Percentiles rank a stretch among this genome's conserved stretches.
These are phyloP conservation scores for Ophiocordyceps camponoti-saundersi DNA, from an alignment of 2,329 filamentous ascomycete species.

Conservation along the genomic window DNA sequence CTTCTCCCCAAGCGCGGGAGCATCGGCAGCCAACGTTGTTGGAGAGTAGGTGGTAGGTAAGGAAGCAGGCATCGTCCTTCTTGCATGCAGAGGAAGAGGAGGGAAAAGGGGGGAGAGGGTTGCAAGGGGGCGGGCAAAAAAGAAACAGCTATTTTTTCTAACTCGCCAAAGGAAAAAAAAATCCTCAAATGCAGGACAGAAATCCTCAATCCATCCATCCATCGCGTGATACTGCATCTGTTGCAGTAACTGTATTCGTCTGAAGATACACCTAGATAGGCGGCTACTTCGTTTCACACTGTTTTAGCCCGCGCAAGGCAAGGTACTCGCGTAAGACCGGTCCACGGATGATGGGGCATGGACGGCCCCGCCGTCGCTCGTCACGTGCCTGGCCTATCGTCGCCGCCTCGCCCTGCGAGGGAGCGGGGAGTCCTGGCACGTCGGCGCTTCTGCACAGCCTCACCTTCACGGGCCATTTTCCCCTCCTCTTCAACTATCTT, in stretches of 20 bases:
- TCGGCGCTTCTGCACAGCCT: constrained; percentile 5
- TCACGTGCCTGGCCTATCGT: constrained; percentile 1
- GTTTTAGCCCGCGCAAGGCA: neutral
- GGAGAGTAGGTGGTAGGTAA: too few species aligned
- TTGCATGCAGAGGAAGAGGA: neutral
- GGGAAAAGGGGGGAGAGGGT: neutral
- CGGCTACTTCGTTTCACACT: neutral
- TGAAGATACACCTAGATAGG: neutral
- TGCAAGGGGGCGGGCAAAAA: neutral
- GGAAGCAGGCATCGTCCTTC: too few species aligned
- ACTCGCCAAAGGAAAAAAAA: neutral
- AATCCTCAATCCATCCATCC: neutral
- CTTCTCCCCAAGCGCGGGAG: neutral
- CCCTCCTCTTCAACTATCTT: neutral
- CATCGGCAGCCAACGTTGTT: neutral
- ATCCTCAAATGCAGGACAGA: too few species aligned
- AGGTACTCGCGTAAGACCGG: neutral
- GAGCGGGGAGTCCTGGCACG: constrained; percentile 3
- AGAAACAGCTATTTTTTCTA: too few species aligned
- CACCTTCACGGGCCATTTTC: neutral
- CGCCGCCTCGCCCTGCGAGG: neutral
- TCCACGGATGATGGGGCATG: neutral
- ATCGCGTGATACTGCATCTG: neutral
- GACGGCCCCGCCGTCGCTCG: neutral
- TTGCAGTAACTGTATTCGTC: neutral